Base-by-base conservation (phyloP, 345 rosid species). In the Xanthoceras sorbifolium region DNA sequence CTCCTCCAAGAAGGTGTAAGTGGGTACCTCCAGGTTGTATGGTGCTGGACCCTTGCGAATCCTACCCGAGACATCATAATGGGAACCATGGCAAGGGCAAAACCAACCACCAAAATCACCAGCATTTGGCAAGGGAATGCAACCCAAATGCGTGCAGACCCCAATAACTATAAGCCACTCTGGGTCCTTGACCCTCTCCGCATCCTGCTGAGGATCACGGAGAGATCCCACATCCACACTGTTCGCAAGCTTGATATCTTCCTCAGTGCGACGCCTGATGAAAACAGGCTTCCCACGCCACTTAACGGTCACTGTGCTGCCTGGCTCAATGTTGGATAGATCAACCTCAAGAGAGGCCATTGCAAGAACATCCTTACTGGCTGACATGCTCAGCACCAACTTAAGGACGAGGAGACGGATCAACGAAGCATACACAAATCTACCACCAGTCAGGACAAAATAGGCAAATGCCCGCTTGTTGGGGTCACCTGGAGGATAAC, bases 261-360 rank as follows among this genome's bases (percentile, higher is more conserved):
- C 98, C 3, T 93, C 98, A 36, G 98, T 94, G 73, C 98, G 88
- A 71, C 96, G 81, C 81, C 98, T 86, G 85, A 94, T 94, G 81
- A 93, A 94, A 42, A 94, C 98, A 0, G 98, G 98, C 87, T 94
- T 94, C 23, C 98, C 98, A 74, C 97, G 95, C 98, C 97, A 94
- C 92, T 94, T 94, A 20, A 94, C 97, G 6, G 97, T 94, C 29
- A 94, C 93, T 8, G 98, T 94, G 57, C 85, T 79, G 67, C 98
- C 98, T 0, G 98, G 93, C 64, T 93, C 97, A 11, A 94, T 93
- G 83, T 91, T 90, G 9, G 91, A 89, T 11, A 94, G 93, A 82
- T 94, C 98, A 57, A 93, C 98, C 92, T 94, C 98, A 10, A 92
- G 84, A 77, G 98, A 92, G 31, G 98, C 98, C 67, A 94, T 50